These are phyloP conservation scores for Suhomyces ambrosiae DNA, from an alignment of 1,139 yeast genomes.

Conservation along the genomic window DNA sequence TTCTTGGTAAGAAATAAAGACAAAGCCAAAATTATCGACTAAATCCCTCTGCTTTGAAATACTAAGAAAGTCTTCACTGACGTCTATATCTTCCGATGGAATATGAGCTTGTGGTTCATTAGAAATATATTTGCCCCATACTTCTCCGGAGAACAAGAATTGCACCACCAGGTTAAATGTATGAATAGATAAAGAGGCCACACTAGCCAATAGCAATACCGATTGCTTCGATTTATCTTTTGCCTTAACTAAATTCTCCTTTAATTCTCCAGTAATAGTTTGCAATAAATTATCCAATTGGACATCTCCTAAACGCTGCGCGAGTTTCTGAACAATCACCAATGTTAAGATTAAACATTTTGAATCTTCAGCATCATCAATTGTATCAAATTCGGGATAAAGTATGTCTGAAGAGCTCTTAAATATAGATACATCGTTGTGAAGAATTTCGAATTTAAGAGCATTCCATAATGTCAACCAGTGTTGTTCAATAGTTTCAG, in stretches of 20 bases:
- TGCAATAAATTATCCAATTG: slow-evolving; percentile 36
- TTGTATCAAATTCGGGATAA: slow-evolving; percentile 32
- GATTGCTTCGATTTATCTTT: slow-evolving; percentile 63
- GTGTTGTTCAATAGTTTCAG: slow-evolving; percentile 48
- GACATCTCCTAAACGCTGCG: slow-evolving; percentile 32
- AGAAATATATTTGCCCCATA: slow-evolving; percentile 44
- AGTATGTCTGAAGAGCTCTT: slow-evolving; percentile 27
- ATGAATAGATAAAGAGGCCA: slow-evolving; percentile 41
- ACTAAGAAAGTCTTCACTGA: slow-evolving; percentile 37
- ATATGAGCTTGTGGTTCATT: slow-evolving; percentile 17
- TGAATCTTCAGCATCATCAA: slow-evolving; percentile 43
- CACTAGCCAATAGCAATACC: slow-evolving; percentile 56
- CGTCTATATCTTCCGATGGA: slow-evolving; percentile 16
- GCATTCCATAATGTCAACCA: slow-evolving; percentile 89
- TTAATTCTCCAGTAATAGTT: slow-evolving; percentile 57
- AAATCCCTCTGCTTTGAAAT: slow-evolving; percentile 61
- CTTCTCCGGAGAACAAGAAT: slow-evolving; percentile 31
- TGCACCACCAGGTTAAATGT: slow-evolving; percentile 52
- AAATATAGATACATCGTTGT: slow-evolving; percentile 55
- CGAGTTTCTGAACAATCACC: slow-evolving; percentile 46
- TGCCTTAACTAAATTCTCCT: slow-evolving; percentile 51
- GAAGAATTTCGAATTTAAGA: slow-evolving; percentile 81
- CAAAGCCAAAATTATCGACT: slow-evolving; percentile 60
- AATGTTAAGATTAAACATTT: slow-evolving; percentile 52
- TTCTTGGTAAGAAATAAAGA: slow-evolving; percentile 40